Evolutionary conservation across 108 stramenopile species (phyloP).

Genomic region (Skeletonema tropicum): DNA sequence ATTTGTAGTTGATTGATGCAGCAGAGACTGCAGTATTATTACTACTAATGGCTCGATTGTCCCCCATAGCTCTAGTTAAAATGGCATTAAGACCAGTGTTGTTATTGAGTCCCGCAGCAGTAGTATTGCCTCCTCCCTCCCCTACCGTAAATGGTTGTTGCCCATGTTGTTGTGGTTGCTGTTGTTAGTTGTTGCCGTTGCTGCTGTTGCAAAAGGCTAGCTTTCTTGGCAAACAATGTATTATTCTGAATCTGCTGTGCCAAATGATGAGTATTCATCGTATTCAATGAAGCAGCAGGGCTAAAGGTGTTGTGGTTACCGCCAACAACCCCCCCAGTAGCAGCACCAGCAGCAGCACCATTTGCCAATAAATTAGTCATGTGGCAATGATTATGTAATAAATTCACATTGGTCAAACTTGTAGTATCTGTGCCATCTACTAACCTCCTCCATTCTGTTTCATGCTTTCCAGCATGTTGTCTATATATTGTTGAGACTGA

Average conservation of each 20-base stretch:
- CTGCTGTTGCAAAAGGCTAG: neutral
- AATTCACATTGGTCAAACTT: no score
- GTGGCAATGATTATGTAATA: no score
- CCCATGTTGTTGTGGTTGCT: neutral
- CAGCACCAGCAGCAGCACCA: no score
- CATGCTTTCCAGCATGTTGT: neutral
- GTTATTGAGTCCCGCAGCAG: no score
- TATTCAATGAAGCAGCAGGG: neutral
- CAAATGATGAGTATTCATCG: neutral
- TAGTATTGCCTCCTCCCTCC: neutral
- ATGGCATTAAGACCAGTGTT: neutral
- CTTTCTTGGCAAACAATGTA: neutral
- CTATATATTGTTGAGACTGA: neutral
- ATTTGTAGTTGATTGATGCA: no score
- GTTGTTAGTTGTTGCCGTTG: neutral
- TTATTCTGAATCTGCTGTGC: slow-evolving; percentile 1
- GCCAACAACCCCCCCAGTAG: no score
- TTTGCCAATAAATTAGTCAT: no score
- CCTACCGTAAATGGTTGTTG: neutral
- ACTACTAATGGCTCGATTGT: neutral
- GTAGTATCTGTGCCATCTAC: no score
- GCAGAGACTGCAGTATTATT: neutral
- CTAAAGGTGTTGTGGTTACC: neutral
- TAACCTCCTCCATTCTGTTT: neutral
- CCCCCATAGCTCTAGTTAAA: neutral